Evolutionary conservation across 1,284 basidiomycete species (phyloP).

Genomic region (Megacollybia platyphylla): DNA sequence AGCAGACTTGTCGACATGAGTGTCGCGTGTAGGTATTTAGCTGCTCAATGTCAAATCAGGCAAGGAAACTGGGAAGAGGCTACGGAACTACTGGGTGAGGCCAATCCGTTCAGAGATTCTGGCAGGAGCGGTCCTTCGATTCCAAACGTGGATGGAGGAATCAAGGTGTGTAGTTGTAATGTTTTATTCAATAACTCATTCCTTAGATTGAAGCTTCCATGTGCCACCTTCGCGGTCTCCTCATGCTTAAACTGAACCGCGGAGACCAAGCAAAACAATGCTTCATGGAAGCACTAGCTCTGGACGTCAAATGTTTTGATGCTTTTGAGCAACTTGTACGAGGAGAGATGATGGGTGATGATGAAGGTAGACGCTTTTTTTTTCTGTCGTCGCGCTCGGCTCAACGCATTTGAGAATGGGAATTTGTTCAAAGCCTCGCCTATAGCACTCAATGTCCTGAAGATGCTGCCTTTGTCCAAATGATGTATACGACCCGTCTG

Average conservation of each 20-base stretch:
- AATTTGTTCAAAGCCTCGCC: slow-evolving; percentile 78
- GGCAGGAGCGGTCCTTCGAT: slow-evolving; percentile 56
- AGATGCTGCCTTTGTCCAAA: slow-evolving; percentile 80
- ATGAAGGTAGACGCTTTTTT: slow-evolving; percentile 57
- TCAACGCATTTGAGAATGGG: slow-evolving; percentile 64
- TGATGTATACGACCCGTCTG: slow-evolving; percentile 86
- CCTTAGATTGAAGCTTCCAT: slow-evolving; percentile 85
- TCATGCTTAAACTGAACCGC: slow-evolving; percentile 90
- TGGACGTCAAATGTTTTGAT: slow-evolving; percentile 98
- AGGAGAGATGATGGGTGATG: slow-evolving; percentile 86
- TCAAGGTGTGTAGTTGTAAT: slow-evolving; percentile 46
- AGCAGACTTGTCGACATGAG: slow-evolving; percentile 82
- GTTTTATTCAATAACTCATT: slow-evolving; percentile 1
- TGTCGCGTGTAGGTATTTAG: slow-evolving; percentile 86
- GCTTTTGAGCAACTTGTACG: slow-evolving; percentile 85
- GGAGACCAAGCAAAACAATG: slow-evolving; percentile 82
- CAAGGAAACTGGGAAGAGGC: slow-evolving; percentile 92
- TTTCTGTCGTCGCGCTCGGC: slow-evolving; percentile 3
- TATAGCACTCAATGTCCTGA: slow-evolving; percentile 77
- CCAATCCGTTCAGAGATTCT: slow-evolving; percentile 73
- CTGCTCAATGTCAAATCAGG: slow-evolving; percentile 84
- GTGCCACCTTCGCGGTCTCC: slow-evolving; percentile 84
- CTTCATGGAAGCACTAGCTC: slow-evolving; percentile 87
- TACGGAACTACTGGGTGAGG: slow-evolving; percentile 85
- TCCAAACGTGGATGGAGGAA: slow-evolving; percentile 72